Conservation (phyloP, 2,329 filamentous ascomycete genomes). For the Torrubiellomyces zombiae region DNA sequence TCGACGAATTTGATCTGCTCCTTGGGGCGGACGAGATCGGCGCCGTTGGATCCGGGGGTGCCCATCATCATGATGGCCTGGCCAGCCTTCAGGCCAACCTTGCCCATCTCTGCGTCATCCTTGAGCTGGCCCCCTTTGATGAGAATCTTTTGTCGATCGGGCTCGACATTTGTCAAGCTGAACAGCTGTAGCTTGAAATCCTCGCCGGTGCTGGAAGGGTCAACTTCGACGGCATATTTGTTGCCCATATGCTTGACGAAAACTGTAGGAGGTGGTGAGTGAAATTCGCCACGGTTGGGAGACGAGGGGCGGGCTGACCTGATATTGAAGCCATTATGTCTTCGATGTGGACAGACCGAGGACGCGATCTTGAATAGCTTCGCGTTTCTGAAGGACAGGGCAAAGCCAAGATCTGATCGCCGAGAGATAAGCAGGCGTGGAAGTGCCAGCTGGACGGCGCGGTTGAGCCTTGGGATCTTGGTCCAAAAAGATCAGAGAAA, state of each 20-base stretch:
- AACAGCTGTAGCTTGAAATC: slow-evolving; percentile 92
- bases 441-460: no score
- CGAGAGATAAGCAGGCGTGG: no score
- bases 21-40: slow-evolving; percentile 52
- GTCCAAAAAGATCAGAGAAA: no score
- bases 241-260: slow-evolving; percentile 91
- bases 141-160: slow-evolving; percentile 88
- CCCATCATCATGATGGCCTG: slow-evolving; percentile 96
- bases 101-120: slow-evolving; percentile 77
- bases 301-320: no score
- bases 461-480: no score
- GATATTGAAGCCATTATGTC: slow-evolving; percentile 40
- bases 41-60: slow-evolving; percentile 53
- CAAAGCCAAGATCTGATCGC: no score
- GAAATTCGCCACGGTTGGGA: no score
- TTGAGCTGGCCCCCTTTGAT: slow-evolving; percentile 91
- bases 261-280: slow-evolving; percentile 47
- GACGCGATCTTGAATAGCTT: slow-evolving; percentile 2
- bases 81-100: slow-evolving; percentile 69
- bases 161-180: slow-evolving; percentile 89
- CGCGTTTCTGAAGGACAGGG: no score
- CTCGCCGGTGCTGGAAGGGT: slow-evolving; percentile 69
- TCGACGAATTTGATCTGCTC: slow-evolving; percentile 79
- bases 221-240: slow-evolving; percentile 86
- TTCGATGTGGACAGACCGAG: no score